phyloP scores from a whole-genome alignment of 78 protist genomes.

The Salpingoeca rosetta region DNA sequence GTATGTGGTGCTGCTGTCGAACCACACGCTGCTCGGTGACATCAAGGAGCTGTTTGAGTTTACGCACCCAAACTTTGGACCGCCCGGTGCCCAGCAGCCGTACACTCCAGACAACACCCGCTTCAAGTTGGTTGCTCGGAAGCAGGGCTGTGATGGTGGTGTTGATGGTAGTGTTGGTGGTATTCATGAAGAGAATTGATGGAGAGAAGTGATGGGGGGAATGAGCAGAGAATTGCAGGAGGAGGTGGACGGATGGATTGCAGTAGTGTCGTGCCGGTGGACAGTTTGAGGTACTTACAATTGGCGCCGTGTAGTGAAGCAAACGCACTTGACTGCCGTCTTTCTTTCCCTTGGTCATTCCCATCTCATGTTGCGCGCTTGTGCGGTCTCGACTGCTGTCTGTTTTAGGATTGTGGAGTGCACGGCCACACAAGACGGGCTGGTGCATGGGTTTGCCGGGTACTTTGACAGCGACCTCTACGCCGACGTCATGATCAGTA shows the following conservation, averaged over 20 bases:
- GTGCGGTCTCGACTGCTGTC: conserved; percentile 18
- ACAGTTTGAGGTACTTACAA: too few species aligned
- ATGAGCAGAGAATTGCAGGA: too few species aligned
- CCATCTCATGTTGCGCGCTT: conserved; percentile 34
- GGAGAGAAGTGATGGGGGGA: too few species aligned
- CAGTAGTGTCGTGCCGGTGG: too few species aligned
- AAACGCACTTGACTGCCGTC: conserved; percentile 31
- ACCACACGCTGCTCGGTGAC: not conserved
- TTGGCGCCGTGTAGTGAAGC: conserved; percentile 25
- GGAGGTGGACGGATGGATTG: too few species aligned
- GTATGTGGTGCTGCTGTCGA: not conserved
- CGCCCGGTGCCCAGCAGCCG: not conserved
- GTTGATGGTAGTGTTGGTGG: too few species aligned
- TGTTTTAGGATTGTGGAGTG: conserved; percentile 29
- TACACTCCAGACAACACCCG: not conserved
- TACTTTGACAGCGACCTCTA: conserved; percentile 86
- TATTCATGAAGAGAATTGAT: too few species aligned
- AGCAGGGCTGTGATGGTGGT: too few species aligned
- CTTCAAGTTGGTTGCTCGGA: not conserved
- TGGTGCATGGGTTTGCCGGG: conserved; percentile 88
- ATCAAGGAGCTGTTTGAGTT: not conserved
- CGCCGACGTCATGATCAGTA: conserved; percentile 54
- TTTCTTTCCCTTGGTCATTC: conserved; percentile 71
- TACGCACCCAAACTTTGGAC: not conserved
- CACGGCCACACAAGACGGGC: not conserved